Conservation (phyloP, 2,329 filamentous ascomycete species). For the Xylariales sp. region DNA sequence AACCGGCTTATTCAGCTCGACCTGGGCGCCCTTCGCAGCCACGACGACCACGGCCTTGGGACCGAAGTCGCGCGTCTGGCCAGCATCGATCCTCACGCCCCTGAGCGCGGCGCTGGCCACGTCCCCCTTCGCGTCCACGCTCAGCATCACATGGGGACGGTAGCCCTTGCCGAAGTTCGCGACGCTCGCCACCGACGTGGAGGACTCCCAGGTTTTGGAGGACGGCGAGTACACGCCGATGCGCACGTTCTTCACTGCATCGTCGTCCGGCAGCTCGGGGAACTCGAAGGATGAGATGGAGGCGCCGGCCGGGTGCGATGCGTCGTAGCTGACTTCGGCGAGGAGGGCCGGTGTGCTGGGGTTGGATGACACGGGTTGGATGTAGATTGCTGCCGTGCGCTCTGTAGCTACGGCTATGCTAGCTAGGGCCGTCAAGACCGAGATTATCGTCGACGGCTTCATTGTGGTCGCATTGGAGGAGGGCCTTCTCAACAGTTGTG, state of each 20-base stretch:
- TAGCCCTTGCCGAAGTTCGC: constrained; percentile 60
- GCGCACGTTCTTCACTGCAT: constrained; percentile 45
- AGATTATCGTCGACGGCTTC: constrained; percentile 36
- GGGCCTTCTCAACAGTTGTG: constrained; percentile 7
- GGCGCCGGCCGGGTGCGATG: constrained; percentile 36
- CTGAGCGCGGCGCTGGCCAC: constrained; percentile 48
- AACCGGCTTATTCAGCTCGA: constrained; percentile 59
- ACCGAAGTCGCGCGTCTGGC: constrained; percentile 60
- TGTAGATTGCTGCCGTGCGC: constrained; percentile 47
- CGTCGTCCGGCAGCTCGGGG: constrained; percentile 44
- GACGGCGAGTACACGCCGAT: constrained; percentile 52
- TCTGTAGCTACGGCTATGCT: constrained; percentile 32
- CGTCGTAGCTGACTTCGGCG: constrained; percentile 53
- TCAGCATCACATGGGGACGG: constrained; percentile 51
- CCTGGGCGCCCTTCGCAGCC: constrained; percentile 46
- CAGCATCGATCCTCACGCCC: constrained; percentile 58
- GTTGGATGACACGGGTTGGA: constrained; percentile 42
- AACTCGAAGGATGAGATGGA: constrained; percentile 51
- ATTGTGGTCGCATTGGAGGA: constrained; percentile 27
- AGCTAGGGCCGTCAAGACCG: constrained; percentile 37
- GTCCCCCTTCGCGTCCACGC: constrained; percentile 38
- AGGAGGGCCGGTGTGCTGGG: constrained; percentile 37
- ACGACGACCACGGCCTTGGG: constrained; percentile 51
- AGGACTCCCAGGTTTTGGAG: constrained; percentile 44
- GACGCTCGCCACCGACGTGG: constrained; percentile 49